Evolutionary conservation across 371 early-diverging fungal genomes (phyloP).

Genomic region (Smittium mucronatum): DNA sequence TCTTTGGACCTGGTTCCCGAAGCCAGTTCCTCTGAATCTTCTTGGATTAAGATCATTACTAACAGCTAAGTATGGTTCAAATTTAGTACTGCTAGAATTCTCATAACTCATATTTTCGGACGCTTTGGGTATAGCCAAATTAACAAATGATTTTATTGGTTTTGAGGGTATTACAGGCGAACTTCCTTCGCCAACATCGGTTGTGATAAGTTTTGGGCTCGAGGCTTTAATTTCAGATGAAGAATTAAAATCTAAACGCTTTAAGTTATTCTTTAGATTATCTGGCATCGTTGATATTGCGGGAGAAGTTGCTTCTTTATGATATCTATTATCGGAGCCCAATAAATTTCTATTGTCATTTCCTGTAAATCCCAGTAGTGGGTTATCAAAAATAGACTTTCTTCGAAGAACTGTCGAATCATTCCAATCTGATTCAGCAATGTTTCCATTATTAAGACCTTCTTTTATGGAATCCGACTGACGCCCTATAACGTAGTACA

Average conservation of each 20-base stretch:
- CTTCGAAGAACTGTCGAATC: constrained; percentile 27
- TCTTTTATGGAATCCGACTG: constrained; percentile 11
- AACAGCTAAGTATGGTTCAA: not conserved
- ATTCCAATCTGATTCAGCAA: constrained; percentile 13
- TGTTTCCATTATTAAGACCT: constrained; percentile 6
- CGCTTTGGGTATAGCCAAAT: not conserved
- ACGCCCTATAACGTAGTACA: not conserved
- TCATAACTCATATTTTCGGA: not conserved
- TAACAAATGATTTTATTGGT: not conserved
- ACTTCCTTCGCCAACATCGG: not conserved
- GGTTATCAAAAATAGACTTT: constrained; percentile 46
- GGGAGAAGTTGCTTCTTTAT: not conserved
- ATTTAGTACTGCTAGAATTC: not conserved
- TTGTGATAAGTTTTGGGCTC: not conserved
- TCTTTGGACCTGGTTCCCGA: not conserved
- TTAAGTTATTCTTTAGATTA: too few species aligned
- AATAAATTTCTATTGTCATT: constrained; percentile 11
- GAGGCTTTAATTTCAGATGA: not conserved
- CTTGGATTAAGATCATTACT: not conserved
- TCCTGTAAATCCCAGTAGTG: constrained; percentile 41
- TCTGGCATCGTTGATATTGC: not conserved
- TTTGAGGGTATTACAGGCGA: not conserved
- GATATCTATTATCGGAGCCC: constrained; percentile 9
- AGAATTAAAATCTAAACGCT: too few species aligned
- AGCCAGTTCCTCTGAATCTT: not conserved